Base-by-base conservation (phyloP, 345 rosid species). In the Sapria himalayana region DNA sequence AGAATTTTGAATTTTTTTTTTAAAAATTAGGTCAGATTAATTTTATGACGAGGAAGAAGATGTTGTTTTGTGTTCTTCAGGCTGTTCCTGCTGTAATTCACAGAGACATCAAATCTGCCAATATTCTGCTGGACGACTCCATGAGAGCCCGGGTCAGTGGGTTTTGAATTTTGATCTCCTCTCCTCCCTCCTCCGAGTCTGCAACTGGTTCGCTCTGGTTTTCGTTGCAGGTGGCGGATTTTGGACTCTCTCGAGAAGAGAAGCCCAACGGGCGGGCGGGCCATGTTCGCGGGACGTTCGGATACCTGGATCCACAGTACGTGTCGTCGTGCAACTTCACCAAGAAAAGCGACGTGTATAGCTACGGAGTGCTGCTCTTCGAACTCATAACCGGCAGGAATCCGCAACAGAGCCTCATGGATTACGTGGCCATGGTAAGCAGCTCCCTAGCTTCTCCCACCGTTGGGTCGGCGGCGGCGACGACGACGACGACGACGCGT, bases 41-140 rank as follows among this genome's bases (percentile, higher is more conserved):
- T n/a, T n/a, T n/a, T n/a, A n/a, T n/a, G n/a, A n/a, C n/a, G n/a
- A n/a, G n/a, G n/a, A n/a, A n/a, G n/a, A n/a, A n/a, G n/a, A n/a
- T n/a, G n/a, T n/a, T n/a, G n/a, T n/a, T n/a, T n/a, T n/a, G n/a
- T n/a, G 21, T 18, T 12, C 48, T 48, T 20, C 86, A 91, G 99
- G 99, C 99, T 12, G 86, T 70, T 64, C 99, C 99, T 65, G 79
- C 99, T 16, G 93, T 91, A 46, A 67, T 84, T 46, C 99, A 91
- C 51, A 62, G 99, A 38, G 99, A 91, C 59, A 77, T 91, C 31
- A 91, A 91, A 48, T 84, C 99, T 38, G 74, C 95, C 45, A 91
- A 91, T 66, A 84, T 84, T 58, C 64, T 91, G 67, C 59, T 91
- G 75, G 99, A 91, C 43, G 81, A 82, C 22, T 71, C 86, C 48